Conservation (phyloP, 2,329 filamentous ascomycete species). For the Phaeosphaeria sp. region DNA sequence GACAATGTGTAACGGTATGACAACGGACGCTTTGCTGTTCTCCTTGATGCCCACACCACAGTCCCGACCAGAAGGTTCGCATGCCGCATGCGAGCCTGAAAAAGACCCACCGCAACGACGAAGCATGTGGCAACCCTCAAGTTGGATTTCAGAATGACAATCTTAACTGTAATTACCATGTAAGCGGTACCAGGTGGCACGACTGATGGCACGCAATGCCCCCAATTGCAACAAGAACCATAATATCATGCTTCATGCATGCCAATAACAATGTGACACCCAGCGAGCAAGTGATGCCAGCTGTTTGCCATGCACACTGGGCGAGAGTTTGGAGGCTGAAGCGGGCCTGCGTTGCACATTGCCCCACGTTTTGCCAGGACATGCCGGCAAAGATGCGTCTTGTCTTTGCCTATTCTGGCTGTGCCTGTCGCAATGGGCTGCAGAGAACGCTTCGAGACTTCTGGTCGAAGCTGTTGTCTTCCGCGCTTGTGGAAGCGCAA, state of each 20-base stretch:
- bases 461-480: slow-evolving; percentile 23
- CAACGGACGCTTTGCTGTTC: slow-evolving; percentile 20
- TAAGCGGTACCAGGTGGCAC: slow-evolving; percentile 1
- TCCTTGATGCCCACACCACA: slow-evolving; percentile 18
- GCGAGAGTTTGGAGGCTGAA: background rate
- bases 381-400: slow-evolving; percentile 4
- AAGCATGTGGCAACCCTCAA: slow-evolving; percentile 37
- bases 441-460: slow-evolving; percentile 32
- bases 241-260: slow-evolving; percentile 4
- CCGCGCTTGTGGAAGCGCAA: slow-evolving; percentile 15
- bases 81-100: slow-evolving; percentile 19
- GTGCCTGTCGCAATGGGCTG: slow-evolving; percentile 6
- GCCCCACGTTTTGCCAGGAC: slow-evolving; percentile 18
- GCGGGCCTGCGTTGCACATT: slow-evolving; percentile 8
- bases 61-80: slow-evolving; percentile 32
- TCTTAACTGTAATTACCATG: slow-evolving; percentile 1
- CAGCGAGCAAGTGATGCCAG: slow-evolving; percentile 10
- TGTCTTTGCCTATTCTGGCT: background rate
- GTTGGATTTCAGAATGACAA: slow-evolving; percentile 31
- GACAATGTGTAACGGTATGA: slow-evolving; percentile 3
- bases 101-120: slow-evolving; percentile 11
- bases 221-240: slow-evolving; percentile 5
- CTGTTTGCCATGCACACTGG: background rate
- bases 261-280: slow-evolving; percentile 5
- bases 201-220: slow-evolving; percentile 15